A percentile compares a stretch with the other conserved stretches of the same genome.
phyloP scores from a whole-genome alignment of 1,284 basidiomycete genomes.

The Heliocybe sulcata region DNA sequence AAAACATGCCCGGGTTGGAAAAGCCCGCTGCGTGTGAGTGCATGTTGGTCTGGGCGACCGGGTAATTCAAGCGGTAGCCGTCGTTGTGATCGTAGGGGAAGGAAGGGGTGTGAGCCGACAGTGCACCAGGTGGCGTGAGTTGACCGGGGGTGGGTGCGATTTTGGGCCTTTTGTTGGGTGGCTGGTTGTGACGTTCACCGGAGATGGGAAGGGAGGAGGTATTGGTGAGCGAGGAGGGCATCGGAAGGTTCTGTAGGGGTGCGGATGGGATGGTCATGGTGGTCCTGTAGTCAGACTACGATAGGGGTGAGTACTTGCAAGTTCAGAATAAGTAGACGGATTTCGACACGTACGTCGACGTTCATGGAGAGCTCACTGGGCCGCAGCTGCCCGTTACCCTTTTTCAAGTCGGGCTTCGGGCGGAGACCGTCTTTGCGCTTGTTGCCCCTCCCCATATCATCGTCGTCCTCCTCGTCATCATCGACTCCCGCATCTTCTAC shows the following conservation, averaged over 20 bases:
- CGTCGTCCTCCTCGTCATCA: slow-evolving; percentile 37
- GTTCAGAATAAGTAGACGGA: background rate
- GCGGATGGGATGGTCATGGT: background rate
- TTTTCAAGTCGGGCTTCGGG: slow-evolving; percentile 8
- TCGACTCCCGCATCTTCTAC: slow-evolving; percentile 30
- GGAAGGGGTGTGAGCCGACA: background rate
- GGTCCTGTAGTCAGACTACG: background rate
- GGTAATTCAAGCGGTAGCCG: background rate
- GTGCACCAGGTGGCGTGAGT: background rate
- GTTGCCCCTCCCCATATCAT: slow-evolving; percentile 23
- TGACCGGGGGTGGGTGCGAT: background rate
- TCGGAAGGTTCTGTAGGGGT: slow-evolving; percentile 14
- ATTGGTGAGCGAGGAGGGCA: slow-evolving; percentile 15
- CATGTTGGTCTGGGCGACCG: background rate
- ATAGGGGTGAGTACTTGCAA: background rate
- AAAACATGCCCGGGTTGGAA: background rate
- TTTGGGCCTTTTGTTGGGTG: background rate
- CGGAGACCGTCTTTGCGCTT: slow-evolving; percentile 16
- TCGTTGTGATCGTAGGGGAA: background rate
- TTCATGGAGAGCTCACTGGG: slow-evolving; percentile 13
- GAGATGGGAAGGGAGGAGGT: slow-evolving; percentile 21
- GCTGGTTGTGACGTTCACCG: slow-evolving; percentile 19
- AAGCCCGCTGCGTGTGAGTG: background rate
- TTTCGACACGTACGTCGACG: slow-evolving; percentile 13
- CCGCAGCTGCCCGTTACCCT: slow-evolving; percentile 4